phyloP scores from a whole-genome alignment of 805 yeast species.

The Kluyveromyces aestuarii region DNA sequence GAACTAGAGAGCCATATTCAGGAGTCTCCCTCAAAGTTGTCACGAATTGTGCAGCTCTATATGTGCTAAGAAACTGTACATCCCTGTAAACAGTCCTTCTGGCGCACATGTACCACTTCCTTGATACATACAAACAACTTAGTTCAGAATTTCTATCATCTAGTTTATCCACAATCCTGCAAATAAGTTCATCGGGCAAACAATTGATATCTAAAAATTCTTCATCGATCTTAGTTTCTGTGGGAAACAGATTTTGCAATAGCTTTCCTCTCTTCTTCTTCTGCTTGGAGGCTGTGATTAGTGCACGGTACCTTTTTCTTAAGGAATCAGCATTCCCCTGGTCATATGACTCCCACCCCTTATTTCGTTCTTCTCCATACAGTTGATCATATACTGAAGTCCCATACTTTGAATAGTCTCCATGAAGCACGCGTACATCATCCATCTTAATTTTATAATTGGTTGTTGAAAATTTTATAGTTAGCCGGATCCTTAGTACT shows the following conservation, averaged over 20 bases:
- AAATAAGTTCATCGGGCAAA: constrained; percentile 29
- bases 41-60: constrained; percentile 73
- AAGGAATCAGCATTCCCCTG: background rate
- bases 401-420: constrained; percentile 32
- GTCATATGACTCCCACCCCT: background rate
- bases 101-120: constrained; percentile 40
- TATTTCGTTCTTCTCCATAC: constrained; percentile 6
- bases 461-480: background rate
- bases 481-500: background rate
- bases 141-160: constrained; percentile 35
- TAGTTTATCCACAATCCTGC: constrained; percentile 10
- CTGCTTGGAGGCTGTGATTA: constrained; percentile 17
- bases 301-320: constrained; percentile 8
- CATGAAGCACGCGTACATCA: constrained; percentile 26
- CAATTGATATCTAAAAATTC: constrained; percentile 15
- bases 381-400: constrained; percentile 26
- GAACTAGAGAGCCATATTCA: constrained; percentile 48
- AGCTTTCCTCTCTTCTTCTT: constrained; percentile 5
- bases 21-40: constrained; percentile 51
- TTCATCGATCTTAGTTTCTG: background rate
- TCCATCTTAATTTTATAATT: background rate
- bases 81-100: constrained; percentile 45
- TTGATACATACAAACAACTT: constrained; percentile 42
- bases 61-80: constrained; percentile 58
- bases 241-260: constrained; percentile 4